Percentiles rank a stretch among this genome's conserved stretches.
Conservation (phyloP, 192 early-diverging fungal species). For the Kickxella alabastrina region DNA sequence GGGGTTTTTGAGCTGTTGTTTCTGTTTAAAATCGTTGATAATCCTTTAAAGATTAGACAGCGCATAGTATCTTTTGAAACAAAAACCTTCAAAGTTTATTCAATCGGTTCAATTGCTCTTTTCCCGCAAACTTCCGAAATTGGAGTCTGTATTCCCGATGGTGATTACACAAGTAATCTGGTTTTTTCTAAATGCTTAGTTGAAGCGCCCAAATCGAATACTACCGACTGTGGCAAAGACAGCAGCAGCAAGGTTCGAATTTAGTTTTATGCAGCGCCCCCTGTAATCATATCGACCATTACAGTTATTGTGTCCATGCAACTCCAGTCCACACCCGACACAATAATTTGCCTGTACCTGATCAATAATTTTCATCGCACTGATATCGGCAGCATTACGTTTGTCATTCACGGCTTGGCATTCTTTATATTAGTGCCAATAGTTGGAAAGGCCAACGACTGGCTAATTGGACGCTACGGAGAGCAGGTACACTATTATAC, state of each 20-base stretch:
- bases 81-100: neutral
- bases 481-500: conserved; percentile 20
- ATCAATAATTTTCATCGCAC: conserved; percentile 9
- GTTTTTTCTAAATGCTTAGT: neutral
- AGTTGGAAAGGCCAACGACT: conserved; percentile 18
- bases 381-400: conserved; percentile 12
- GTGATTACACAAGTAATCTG: too few species aligned
- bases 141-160: too few species aligned
- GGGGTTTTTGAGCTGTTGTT: conserved; percentile 17
- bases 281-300: conserved; percentile 19
- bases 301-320: conserved; percentile 14
- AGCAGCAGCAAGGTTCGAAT: conserved; percentile 13
- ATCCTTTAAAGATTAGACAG: conserved; percentile 12
- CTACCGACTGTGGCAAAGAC: neutral
- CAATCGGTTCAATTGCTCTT: neutral
- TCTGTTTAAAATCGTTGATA: conserved; percentile 10
- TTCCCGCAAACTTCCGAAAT: neutral
- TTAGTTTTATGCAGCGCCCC: conserved; percentile 9
- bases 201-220: too few species aligned
- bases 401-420: conserved; percentile 27
- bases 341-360: conserved; percentile 19
- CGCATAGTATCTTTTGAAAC: neutral
- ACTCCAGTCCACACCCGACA: conserved; percentile 29
- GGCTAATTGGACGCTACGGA: conserved; percentile 13
- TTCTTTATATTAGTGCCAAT: conserved; percentile 14